Conservation (phyloP, 352 stramenopile species). For the Phytophthora citrophthora region DNA sequence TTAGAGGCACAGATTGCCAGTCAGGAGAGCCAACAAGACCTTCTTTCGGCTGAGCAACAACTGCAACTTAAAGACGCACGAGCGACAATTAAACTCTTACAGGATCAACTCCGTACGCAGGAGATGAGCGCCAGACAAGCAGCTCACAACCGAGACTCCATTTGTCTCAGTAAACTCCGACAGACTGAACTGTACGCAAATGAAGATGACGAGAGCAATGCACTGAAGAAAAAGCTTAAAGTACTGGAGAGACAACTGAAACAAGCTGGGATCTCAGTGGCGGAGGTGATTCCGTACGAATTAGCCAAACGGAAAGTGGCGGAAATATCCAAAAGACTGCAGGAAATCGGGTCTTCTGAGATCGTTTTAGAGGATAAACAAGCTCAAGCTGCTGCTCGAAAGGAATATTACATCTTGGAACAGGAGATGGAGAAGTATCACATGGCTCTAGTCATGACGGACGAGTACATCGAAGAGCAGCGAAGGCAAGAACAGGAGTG, state of each 20-base stretch:
- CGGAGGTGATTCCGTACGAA: conserved; percentile 91
- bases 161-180: conserved; percentile 58
- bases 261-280: conserved; percentile 80
- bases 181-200: conserved; percentile 44
- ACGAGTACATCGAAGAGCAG: conserved; percentile 91
- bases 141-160: conserved; percentile 57
- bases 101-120: conserved; percentile 65
- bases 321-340: conserved; percentile 81
- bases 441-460: conserved; percentile 87
- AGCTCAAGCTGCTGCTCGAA: conserved; percentile 53
- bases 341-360: conserved; percentile 85
- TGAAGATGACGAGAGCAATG: conserved; percentile 53
- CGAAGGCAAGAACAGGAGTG: conserved; percentile 67
- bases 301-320: conserved; percentile 78
- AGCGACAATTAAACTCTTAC: conserved; percentile 57
- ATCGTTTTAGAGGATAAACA: conserved; percentile 56
- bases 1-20: conserved; percentile 63
- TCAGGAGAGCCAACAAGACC: conserved; percentile 62
- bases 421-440: conserved; percentile 93
- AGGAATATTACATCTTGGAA: conserved; percentile 90
- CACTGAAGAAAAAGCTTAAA: conserved; percentile 71
- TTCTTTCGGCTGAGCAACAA: conserved; percentile 68
- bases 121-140: conserved; percentile 60
- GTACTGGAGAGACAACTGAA: conserved; percentile 79
- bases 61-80: conserved; percentile 61